Evolutionary conservation across 139 green algal genomes (phyloP), one percentile per base, ranked within the genome.

Genomic region (Eudorina sp.): DNA sequence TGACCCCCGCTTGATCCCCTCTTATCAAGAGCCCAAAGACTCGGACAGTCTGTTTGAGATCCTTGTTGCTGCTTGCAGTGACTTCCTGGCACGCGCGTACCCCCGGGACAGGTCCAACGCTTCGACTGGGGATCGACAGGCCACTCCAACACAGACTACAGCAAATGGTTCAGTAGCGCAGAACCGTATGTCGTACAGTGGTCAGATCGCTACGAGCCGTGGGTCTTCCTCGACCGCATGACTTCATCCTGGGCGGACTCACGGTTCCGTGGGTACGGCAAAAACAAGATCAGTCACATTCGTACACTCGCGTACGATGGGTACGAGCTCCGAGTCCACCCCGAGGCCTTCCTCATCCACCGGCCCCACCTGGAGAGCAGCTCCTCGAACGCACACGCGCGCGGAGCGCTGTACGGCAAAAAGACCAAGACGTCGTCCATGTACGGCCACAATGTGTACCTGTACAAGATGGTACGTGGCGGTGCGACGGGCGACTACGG

Each of bases 251-350:
- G 90, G 90, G 73, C 89, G 21, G 90, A 92, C 81, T 46, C 58
- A 4, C 80, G 90, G 25, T 92, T 90, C 72, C 85, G 90, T 2
- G 88, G 88, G 40, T 89, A 89, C 83, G 70, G 89, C 55, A 86
- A 92, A 48, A 92, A 92, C 73, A 92, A 92, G 85, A 92, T 92
- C n/a, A 77, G 83, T 38, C 85, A 90, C n/a, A 79, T 92, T 31
- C 81, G 81, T 51, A 19, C 81, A 1, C 21, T 87, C 43, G 62
- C 81, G 43, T 87, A 87, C 81, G 81, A 87, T 9, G 81, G 81
- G 31, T 87, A 87, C 81, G 81, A 87, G 16, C 31, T 87, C 13
- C 14, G 31, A 13, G 80, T 86, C 7, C 68, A 64, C 36, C 82
- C 62, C 3, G 1, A 38, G 3, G 69, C 68, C 58, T 81, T 81